These are phyloP conservation scores for Tolypocladium ovalisporum DNA, from an alignment of 2,329 filamentous ascomycete genomes.

Conservation along the genomic window DNA sequence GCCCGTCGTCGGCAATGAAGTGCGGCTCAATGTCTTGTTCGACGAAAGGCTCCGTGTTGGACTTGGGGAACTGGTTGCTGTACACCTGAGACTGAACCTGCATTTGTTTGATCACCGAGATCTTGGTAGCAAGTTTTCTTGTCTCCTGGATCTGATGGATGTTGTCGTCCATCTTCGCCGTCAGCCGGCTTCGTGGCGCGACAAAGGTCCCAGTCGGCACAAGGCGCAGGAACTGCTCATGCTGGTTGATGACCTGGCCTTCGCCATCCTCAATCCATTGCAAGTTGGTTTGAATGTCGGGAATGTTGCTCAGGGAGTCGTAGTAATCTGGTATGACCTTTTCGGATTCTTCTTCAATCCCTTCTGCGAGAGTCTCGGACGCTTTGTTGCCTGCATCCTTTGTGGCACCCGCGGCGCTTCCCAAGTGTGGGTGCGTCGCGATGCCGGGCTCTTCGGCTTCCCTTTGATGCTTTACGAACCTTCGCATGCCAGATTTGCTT, in stretches of 20 bases:
- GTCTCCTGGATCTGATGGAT: conserved; percentile 95
- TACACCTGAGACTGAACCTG: conserved; percentile 97
- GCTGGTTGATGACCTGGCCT: conserved; percentile 78
- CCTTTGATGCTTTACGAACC: conserved; percentile 72
- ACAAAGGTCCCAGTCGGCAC: conserved; percentile 66
- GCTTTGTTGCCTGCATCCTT: conserved; percentile 34
- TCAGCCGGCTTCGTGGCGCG: conserved; percentile 61
- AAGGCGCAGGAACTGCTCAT: conserved; percentile 72
- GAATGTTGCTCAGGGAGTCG: conserved; percentile 73
- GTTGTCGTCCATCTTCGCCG: conserved; percentile 77
- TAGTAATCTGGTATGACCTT: conserved; percentile 90
- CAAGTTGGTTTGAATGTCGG: conserved; percentile 67
- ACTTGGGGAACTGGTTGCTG: conserved; percentile 96
- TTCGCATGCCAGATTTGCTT: conserved; percentile 78
- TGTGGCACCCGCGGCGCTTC: conserved; percentile 26
- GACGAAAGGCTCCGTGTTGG: conserved; percentile 77
- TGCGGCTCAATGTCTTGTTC: conserved; percentile 83
- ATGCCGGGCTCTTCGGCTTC: conserved; percentile 46
- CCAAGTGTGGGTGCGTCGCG: conserved; percentile 23
- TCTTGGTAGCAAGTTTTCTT: conserved; percentile 89
- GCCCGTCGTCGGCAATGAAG: conserved; percentile 78
- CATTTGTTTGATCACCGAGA: conserved; percentile 98
- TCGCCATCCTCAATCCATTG: conserved; percentile 86
- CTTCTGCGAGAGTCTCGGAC: conserved; percentile 77
- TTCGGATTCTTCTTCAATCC: conserved; percentile 84